Base-by-base conservation (phyloP, 73 alveolate species). In the Paramecium pentaurelia region DNA sequence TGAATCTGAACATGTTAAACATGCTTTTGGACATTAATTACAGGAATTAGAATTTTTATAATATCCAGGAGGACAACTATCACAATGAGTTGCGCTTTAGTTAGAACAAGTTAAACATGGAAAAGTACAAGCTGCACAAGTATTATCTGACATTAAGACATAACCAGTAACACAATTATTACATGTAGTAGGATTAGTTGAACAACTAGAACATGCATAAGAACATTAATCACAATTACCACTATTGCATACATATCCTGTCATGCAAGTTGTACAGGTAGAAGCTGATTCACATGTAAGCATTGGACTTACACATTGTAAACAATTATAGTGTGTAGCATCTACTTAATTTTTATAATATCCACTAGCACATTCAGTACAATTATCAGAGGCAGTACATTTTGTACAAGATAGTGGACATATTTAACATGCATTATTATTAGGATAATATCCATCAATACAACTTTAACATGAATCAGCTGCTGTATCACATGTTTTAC, bases 61-160 rank as follows among this genome's bases (percentile, higher is more conserved):
- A 20, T 86, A 59, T 47, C 93, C 93, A 22, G 92, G 30, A 18
- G 91, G 58, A 30, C 93, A 86, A 12, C 71, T 18, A 30, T 77
- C 32, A 14, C 93, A 86, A 8, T 37, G n/a, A 0, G n/a, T 86
- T 7, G 2, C 7, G 10, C 5, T 22, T 16, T 2, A 34, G 64
- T 14, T 12, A 1, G 6, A 28, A 86, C 93, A 86, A 9, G 93
- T 86, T 4, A 38, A 45, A n/a, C 93, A 86, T 30, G 68, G 49
- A 14, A 86, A n/a, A n/a, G 68, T 86, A 27, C 93, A 86, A 45
- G 59, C 38, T 18, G 18, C 14, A 27, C 93, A 86, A 16, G 8
- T 0, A 27, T 49, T 47, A 0, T 25, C 68, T 18, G 30, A 6
- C 22, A 25, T 86, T 18, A 59, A 9, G 45, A 32, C 20, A 18